phyloP scores from a whole-genome alignment of 371 early-diverging fungal species.

The Coemansia linderi region DNA sequence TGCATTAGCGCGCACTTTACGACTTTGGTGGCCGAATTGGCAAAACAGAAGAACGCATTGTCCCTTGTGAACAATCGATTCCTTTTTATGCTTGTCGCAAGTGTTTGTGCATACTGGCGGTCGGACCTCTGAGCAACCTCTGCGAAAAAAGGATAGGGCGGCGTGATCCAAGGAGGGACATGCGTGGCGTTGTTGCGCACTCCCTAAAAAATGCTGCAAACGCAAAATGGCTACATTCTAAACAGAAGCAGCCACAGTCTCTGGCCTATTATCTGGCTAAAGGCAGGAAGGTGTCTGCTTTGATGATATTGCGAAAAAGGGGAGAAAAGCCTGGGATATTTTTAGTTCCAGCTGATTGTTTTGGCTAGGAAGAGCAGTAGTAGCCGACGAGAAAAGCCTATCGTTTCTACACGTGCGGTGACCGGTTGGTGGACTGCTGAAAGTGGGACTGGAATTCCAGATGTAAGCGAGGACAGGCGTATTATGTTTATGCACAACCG shows the following conservation, averaged over 20 bases:
- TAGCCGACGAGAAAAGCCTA: neutral
- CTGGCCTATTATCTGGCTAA: neutral
- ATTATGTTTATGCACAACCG: neutral
- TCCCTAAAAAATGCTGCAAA: neutral
- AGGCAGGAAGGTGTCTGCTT: neutral
- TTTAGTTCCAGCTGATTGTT: neutral
- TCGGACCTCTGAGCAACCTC: constrained; percentile 1
- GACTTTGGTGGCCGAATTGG: neutral
- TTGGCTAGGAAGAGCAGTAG: constrained; percentile 5
- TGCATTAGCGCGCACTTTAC: neutral
- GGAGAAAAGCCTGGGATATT: neutral
- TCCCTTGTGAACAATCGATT: neutral
- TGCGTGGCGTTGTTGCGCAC: neutral
- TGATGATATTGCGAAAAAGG: neutral
- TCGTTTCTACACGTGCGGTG: constrained; percentile 4
- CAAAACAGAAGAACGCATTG: neutral
- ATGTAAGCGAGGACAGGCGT: neutral
- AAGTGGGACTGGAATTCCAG: neutral
- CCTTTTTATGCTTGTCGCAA: constrained; percentile 4
- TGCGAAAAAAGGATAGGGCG: neutral
- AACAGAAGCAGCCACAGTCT: constrained; percentile 9
- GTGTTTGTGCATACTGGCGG: neutral
- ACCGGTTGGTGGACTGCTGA: constrained; percentile 2
- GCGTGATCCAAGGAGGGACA: constrained; percentile 1
- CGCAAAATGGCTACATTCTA: neutral